These are phyloP conservation scores for Aspergillus fumigatus DNA, from an alignment of 2,329 filamentous ascomycete genomes.

Conservation along the genomic window DNA sequence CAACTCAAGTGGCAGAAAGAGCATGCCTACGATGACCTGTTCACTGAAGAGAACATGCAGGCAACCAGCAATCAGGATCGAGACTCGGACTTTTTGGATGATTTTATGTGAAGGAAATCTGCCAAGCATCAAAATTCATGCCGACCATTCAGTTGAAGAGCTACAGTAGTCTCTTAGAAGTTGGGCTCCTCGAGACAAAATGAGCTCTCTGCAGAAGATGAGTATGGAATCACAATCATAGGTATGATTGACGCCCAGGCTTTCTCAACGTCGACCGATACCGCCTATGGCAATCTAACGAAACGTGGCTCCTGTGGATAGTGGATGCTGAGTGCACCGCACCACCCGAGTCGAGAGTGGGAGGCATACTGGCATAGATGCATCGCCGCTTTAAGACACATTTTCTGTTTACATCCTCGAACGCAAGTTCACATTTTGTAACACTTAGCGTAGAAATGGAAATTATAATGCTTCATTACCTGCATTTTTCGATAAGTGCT, in stretches of 20 bases:
- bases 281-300: background rate
- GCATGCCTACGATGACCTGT: constrained; percentile 94
- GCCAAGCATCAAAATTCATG: background rate
- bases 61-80: constrained; percentile 81
- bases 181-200: background rate
- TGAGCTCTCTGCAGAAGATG: background rate
- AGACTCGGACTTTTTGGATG: constrained; percentile 68
- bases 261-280: background rate
- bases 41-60: constrained; percentile 75
- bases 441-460: background rate
- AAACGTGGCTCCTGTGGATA: background rate
- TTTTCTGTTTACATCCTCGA: background rate
- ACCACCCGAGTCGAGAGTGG: background rate
- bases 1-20: constrained; percentile 92
- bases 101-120: constrained; percentile 70
- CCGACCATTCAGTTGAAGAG: background rate
- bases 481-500: background rate
- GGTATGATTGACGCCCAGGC: no score
- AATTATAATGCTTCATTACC: background rate
- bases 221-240: no score
- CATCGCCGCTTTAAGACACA: background rate
- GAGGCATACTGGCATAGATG: background rate
- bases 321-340: background rate
- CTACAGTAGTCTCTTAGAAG: background rate
- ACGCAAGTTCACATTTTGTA: background rate